A percentile compares a stretch with the other conserved stretches of the same genome.
Conservation (phyloP, 1,284 basidiomycete species). For the Ceratobasidium sp. region DNA sequence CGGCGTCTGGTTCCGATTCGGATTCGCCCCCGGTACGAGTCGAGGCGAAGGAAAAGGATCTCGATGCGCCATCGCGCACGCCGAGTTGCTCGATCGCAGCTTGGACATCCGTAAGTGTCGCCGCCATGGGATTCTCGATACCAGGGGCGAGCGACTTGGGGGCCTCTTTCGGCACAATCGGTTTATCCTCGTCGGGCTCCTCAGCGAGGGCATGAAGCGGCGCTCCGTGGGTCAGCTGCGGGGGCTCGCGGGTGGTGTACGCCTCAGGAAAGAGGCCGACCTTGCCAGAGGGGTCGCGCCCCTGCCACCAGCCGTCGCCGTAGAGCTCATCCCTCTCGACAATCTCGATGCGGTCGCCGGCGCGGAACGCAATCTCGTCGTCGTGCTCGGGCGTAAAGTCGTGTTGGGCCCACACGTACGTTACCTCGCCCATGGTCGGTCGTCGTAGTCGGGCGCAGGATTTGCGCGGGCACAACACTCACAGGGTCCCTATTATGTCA, state of each 20-base stretch:
- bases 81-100: conserved; percentile 85
- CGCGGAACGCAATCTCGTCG: conserved; percentile 90
- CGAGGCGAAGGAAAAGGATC: conserved; percentile 77
- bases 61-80: conserved; percentile 65
- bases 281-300: conserved; percentile 85
- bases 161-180: too few relatives aligned
- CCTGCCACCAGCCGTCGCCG: conserved; percentile 99
- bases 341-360: conserved; percentile 90
- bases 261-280: conserved; percentile 91
- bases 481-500: conserved; percentile 19
- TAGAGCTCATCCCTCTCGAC: conserved; percentile 95
- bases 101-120: conserved; percentile 89
- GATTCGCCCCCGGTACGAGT: conserved; percentile 70
- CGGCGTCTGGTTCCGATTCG: conserved; percentile 69
- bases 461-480: neutral
- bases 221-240: conserved; percentile 51
- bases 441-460: conserved; percentile 15
- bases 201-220: conserved; percentile 48
- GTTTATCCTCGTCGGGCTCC: too few relatives aligned
- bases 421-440: conserved; percentile 49
- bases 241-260: conserved; percentile 78
- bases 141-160: conserved; percentile 7
- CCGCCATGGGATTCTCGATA: conserved; percentile 73
- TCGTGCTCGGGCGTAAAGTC: conserved; percentile 92
- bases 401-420: conserved; percentile 83